Evolutionary conservation across 352 stramenopile species (phyloP), one percentile per base, ranked within the genome.

Genomic region (Pilasporangium apinafurcum): DNA sequence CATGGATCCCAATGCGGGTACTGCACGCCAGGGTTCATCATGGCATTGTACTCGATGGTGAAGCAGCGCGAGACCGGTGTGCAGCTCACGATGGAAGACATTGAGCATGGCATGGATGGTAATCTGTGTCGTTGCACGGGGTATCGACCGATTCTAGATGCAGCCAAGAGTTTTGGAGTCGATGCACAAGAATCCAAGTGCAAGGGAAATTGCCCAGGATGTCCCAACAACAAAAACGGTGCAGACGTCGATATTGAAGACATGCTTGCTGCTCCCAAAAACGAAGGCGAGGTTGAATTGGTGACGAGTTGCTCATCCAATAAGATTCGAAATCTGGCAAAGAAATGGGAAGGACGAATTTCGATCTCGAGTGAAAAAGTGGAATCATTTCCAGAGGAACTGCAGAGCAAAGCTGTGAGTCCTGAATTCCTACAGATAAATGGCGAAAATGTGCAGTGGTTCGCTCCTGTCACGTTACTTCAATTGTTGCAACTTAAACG

Each of bases 41-140:
- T 92, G 82, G 72, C 75, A n/a, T 56, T 92, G 17, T 88, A 88
- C 30, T 62, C 72, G 16, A 85, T 92, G 65, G 65, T 91, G 14
- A 86, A 88, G 53, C 71, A 89, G 56, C 76, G 70, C 10, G 75
- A 87, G 33, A 72, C 62, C 1, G 69, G 69, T 10, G 70, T 71
- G 4, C 70, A 74, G 41, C 83, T 80, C 52, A 80, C 66, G 17
- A 91, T 85, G 76, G 73, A 81, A n/a, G 71, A 92, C 42, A 83
- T 98, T 37, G 89, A 98, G 48, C 83, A 97, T 61, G 71, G 88
- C 51, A 69, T 98, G 56, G 95, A 98, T 65, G 93, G 95, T 20
- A 98, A 98, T 60, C 57, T 98, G 24, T 98, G 95, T 57, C 84
- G 95, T 5, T 98, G 95, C 58, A 98, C 95, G 2, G 80, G 80